Conservation (phyloP, 768 basidiomycete species). For the Chalciporus chontae region DNA sequence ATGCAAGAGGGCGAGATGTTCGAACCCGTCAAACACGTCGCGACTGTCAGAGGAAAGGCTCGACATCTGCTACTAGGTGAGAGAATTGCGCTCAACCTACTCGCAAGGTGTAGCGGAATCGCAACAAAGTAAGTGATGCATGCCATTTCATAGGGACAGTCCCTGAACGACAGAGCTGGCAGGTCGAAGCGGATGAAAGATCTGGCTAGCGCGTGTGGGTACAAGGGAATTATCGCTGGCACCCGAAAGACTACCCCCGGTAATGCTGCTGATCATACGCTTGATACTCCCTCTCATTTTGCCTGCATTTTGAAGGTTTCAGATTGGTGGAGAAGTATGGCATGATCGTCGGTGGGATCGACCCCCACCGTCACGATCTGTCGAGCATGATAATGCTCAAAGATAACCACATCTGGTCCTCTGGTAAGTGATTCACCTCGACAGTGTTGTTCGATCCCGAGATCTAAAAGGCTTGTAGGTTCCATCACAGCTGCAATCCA, state of each 20-base stretch:
- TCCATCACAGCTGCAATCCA: constrained; percentile 88
- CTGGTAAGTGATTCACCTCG: constrained; percentile 46
- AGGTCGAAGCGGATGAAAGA: constrained; percentile 85
- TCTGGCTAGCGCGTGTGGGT: constrained; percentile 73
- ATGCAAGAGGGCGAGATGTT: constrained; percentile 80
- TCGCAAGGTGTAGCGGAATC: constrained; percentile 95
- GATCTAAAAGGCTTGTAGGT: constrained; percentile 40
- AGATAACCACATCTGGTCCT: constrained; percentile 99
- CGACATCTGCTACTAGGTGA: constrained; percentile 88
- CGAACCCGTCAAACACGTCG: constrained; percentile 78
- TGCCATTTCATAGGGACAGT: background rate
- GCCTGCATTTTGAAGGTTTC: constrained; percentile 54
- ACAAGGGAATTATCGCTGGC: constrained; percentile 86
- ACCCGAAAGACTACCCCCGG: constrained; percentile 98
- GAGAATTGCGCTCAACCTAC: constrained; percentile 85
- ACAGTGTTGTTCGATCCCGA: background rate
- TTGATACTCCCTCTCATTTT: constrained; percentile 7
- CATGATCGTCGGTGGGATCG: constrained; percentile 97
- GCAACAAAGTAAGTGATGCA: constrained; percentile 74
- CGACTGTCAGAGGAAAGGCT: constrained; percentile 88
- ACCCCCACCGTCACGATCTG: constrained; percentile 93
- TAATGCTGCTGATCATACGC: constrained; percentile 12
- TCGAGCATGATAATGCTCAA: constrained; percentile 99
- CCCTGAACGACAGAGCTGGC: background rate
- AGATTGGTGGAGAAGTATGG: constrained; percentile 97